Evolutionary conservation across 1,139 yeast species (phyloP).

Genomic region (Wickerhamomyces sp.): DNA sequence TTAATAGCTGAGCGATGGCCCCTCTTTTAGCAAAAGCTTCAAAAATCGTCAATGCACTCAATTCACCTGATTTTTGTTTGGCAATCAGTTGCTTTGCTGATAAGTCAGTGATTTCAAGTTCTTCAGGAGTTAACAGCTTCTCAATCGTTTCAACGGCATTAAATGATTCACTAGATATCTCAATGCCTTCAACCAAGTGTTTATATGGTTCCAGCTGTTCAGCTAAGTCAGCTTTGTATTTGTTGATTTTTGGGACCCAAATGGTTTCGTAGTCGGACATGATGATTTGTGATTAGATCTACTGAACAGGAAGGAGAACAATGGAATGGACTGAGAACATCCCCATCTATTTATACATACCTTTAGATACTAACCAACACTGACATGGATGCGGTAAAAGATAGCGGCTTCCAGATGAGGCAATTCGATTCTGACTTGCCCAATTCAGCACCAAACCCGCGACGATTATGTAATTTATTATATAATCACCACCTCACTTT

Average conservation of each 20-base stretch:
- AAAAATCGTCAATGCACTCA: constrained; percentile 41
- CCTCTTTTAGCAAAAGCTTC: constrained; percentile 51
- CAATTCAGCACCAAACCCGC: not conserved
- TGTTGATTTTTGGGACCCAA: constrained; percentile 20
- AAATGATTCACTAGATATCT: constrained; percentile 16
- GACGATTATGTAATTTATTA: not conserved
- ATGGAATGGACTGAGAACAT: too few relatives aligned
- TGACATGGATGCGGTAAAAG: not conserved
- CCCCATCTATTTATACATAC: too few relatives aligned
- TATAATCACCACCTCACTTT: too few relatives aligned
- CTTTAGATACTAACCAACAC: not conserved
- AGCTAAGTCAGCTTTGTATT: constrained; percentile 14
- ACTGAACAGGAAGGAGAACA: too few relatives aligned
- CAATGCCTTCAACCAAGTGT: constrained; percentile 11
- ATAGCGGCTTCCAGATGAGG: not conserved
- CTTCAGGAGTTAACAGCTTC: constrained; percentile 29
- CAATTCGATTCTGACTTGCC: not conserved
- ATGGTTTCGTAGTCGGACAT: constrained; percentile 8
- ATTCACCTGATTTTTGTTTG: constrained; percentile 24
- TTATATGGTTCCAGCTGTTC: constrained; percentile 18
- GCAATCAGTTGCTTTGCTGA: constrained; percentile 23
- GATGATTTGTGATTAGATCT: not conserved
- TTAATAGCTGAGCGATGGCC: constrained; percentile 42
- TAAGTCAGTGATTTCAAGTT: constrained; percentile 32
- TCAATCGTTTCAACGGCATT: constrained; percentile 18